Conservation (phyloP, 768 basidiomycete species). For the Hygrophoropsis aurantiaca region DNA sequence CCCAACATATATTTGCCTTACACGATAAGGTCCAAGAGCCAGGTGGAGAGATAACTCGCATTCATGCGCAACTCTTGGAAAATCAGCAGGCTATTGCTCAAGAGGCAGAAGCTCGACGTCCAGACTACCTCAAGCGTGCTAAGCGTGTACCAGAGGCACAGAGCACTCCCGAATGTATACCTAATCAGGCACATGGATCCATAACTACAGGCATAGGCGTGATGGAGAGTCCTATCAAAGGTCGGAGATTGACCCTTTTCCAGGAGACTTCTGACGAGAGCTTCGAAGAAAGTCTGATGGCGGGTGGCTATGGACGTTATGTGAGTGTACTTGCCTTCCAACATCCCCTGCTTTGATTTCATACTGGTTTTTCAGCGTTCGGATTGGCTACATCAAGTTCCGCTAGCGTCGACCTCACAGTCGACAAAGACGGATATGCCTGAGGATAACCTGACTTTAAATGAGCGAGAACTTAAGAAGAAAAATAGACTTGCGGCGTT, state of each 20-base stretch:
- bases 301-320: conserved; percentile 77
- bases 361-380: conserved; percentile 18
- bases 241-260: conserved; percentile 70
- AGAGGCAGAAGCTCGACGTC: conserved; percentile 62
- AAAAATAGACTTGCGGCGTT: conserved; percentile 72
- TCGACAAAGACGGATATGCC: too few relatives aligned
- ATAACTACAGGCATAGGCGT: conserved; percentile 48
- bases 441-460: conserved; percentile 12
- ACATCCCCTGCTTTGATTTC: conserved; percentile 11
- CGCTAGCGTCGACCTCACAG: too few relatives aligned
- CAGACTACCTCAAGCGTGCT: conserved; percentile 68
- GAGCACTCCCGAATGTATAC: conserved; percentile 35
- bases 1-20: background rate
- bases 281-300: conserved; percentile 83
- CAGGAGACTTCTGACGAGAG: conserved; percentile 83
- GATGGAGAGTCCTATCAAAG: conserved; percentile 69
- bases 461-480: conserved; percentile 66
- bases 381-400: conserved; percentile 10
- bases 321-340: conserved; percentile 39
- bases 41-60: conserved; percentile 60
- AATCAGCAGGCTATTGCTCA: conserved; percentile 48
- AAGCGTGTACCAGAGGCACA: conserved; percentile 50
- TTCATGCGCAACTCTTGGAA: conserved; percentile 53
- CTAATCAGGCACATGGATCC: conserved; percentile 30
- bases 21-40: conserved; percentile 19